Conservation (phyloP, 768 basidiomycete genomes). For the Boletellus emodensis region DNA sequence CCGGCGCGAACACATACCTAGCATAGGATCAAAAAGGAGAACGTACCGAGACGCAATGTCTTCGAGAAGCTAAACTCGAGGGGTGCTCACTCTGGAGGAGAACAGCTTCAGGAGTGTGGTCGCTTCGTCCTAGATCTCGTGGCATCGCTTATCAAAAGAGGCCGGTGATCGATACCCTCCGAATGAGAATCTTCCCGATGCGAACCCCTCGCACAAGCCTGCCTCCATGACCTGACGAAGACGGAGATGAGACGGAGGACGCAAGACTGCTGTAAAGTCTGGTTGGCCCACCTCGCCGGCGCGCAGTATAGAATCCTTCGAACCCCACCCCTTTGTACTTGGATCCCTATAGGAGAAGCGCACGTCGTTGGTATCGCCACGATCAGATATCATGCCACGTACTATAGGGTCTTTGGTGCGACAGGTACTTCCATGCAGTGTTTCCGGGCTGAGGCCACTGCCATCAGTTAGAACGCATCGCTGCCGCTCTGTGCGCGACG, state of each 20-base stretch:
- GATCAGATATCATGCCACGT: no score
- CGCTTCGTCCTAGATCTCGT: constrained; percentile 74
- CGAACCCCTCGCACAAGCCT: constrained; percentile 92
- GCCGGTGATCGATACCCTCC: constrained; percentile 56
- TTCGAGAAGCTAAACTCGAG: constrained; percentile 65
- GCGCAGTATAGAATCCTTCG: constrained; percentile 86
- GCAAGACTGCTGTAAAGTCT: no score
- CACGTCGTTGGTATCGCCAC: no score
- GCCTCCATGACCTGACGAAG: constrained; percentile 89
- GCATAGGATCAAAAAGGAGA: constrained; percentile 95
- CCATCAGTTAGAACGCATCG: constrained; percentile 59
- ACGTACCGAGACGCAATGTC: constrained; percentile 92
- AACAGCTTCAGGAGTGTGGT: constrained; percentile 91
- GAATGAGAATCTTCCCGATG: constrained; percentile 98
- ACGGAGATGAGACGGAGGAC: not conserved
- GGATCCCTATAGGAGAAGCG: constrained; percentile 47
- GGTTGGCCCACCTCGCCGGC: constrained; percentile 72
- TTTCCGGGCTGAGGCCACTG: no score
- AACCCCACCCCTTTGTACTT: constrained; percentile 91
- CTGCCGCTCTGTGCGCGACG: constrained; percentile 61
- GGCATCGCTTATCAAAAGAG: not conserved
- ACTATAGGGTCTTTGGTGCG: no score
- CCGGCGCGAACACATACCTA: constrained; percentile 52
- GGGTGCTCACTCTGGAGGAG: constrained; percentile 63
- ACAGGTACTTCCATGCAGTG: no score